phyloP scores from a whole-genome alignment of 306 rosid genomes.

The Alnus glutinosa region DNA sequence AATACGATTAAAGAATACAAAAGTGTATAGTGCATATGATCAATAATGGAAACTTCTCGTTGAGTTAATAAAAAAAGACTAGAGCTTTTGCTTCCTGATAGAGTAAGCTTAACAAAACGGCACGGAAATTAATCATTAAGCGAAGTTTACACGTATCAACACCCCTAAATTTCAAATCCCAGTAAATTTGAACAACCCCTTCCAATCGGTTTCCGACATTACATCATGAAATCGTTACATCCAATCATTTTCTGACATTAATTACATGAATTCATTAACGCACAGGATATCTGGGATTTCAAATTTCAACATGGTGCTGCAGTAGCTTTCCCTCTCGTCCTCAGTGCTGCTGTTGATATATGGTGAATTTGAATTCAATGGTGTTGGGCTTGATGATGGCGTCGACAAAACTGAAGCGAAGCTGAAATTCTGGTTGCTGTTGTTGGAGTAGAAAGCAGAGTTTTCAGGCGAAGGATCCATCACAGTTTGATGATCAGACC shows the following conservation, averaged over 20 bases:
- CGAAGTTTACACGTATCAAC: constrained; percentile 44
- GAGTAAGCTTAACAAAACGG: constrained; percentile 29
- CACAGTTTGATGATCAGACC: constrained; percentile 27
- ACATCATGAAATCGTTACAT: constrained; percentile 49
- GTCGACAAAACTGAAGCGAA: constrained; percentile 71
- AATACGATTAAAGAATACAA: not conserved
- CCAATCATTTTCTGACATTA: constrained; percentile 25
- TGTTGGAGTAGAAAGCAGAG: constrained; percentile 41
- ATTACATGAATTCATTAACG: constrained; percentile 57
- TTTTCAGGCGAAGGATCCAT: constrained; percentile 43
- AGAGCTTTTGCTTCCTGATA: constrained; percentile 27
- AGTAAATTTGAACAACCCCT: constrained; percentile 13
- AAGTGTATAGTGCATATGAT: too few species aligned
- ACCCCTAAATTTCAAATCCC: constrained; percentile 23
- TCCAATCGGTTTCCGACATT: constrained; percentile 21
- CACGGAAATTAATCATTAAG: constrained; percentile 31
- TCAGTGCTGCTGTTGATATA: constrained; percentile 51
- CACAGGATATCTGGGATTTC: constrained; percentile 59
- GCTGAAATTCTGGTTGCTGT: constrained; percentile 41
- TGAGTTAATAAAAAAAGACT: not conserved
- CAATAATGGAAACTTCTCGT: constrained; percentile 35
- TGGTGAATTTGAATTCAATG: constrained; percentile 71
- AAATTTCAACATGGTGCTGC: constrained; percentile 59
- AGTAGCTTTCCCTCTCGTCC: constrained; percentile 84
- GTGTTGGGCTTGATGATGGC: constrained; percentile 74